Evolutionary conservation across 2,329 filamentous ascomycete species (phyloP).

Genomic region (Boeremia exigua): DNA sequence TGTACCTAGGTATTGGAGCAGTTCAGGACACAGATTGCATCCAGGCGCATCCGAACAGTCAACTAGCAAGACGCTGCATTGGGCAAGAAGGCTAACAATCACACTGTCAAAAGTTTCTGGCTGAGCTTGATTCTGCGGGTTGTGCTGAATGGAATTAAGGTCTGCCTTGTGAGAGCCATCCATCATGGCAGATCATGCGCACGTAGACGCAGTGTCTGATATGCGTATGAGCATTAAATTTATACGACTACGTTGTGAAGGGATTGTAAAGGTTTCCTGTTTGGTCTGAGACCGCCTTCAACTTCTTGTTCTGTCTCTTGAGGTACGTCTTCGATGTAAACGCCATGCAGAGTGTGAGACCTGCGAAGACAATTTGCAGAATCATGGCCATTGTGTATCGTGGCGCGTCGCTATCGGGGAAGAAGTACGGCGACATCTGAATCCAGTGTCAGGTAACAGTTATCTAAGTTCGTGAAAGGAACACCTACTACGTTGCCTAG

Average conservation of each 20-base stretch:
- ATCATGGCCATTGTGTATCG: slow-evolving; percentile 25
- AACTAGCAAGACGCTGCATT: no score
- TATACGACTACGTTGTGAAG: neutral
- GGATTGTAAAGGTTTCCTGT: slow-evolving; percentile 9
- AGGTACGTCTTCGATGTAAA: slow-evolving; percentile 18
- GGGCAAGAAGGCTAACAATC: no score
- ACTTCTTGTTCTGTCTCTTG: slow-evolving; percentile 19
- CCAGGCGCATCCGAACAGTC: no score
- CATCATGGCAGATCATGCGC: no score
- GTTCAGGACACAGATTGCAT: no score
- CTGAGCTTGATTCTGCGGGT: no score
- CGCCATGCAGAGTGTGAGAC: slow-evolving; percentile 15
- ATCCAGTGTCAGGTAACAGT: neutral
- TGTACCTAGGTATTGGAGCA: no score
- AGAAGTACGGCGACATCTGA: slow-evolving; percentile 49
- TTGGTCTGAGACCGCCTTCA: slow-evolving; percentile 11
- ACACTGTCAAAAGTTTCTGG: no score
- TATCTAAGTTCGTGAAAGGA: no score
- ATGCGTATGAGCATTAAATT: neutral
- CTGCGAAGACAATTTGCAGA: slow-evolving; percentile 22
- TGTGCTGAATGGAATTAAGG: no score
- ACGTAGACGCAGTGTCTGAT: no score
- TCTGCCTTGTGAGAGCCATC: no score
- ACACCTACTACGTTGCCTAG: slow-evolving; percentile 44
- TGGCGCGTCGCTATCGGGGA: slow-evolving; percentile 25